A percentile compares a stretch with the other conserved stretches of the same genome.
phyloP scores from a whole-genome alignment of 306 rosid genomes.

The Malus fusca region DNA sequence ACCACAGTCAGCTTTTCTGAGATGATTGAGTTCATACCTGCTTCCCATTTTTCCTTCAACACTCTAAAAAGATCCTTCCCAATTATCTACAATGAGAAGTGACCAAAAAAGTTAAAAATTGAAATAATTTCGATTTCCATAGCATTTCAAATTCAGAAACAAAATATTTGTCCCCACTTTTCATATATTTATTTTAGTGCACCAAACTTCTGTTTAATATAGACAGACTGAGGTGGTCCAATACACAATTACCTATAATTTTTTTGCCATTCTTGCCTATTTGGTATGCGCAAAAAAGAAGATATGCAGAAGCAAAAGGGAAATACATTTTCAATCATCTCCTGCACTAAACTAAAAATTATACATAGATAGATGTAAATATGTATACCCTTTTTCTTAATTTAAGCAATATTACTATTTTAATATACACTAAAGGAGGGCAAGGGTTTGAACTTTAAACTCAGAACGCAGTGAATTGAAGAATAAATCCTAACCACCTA shows the following conservation, averaged over 20 bases:
- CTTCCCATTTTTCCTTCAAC: slow-evolving; percentile 51
- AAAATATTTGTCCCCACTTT: not conserved
- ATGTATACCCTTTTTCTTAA: too few species aligned
- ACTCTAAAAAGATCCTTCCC: slow-evolving; percentile 57
- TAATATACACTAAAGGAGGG: too few species aligned
- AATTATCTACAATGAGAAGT: slow-evolving; percentile 28
- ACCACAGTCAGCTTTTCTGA: slow-evolving; percentile 49
- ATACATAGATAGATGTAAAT: too few species aligned
- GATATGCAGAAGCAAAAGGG: not conserved
- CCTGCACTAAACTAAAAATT: too few species aligned
- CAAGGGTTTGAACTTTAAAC: too few species aligned
- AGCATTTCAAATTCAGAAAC: not conserved
- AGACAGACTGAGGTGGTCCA: too few species aligned
- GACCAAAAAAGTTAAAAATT: not conserved
- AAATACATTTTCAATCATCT: not conserved
- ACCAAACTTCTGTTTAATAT: too few species aligned
- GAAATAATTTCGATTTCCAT: not conserved
- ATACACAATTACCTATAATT: not conserved
- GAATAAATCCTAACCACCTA: not conserved
- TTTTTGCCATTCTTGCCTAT: not conserved
- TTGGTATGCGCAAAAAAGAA: not conserved
- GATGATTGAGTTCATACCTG: slow-evolving; percentile 26
- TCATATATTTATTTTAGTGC: too few species aligned
- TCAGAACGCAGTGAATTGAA: not conserved
- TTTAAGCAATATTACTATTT: too few species aligned